A percentile compares a stretch with the other conserved stretches of the same genome.
phyloP scores from a whole-genome alignment of 2,329 filamentous ascomycete genomes.

The Onygena corvina region DNA sequence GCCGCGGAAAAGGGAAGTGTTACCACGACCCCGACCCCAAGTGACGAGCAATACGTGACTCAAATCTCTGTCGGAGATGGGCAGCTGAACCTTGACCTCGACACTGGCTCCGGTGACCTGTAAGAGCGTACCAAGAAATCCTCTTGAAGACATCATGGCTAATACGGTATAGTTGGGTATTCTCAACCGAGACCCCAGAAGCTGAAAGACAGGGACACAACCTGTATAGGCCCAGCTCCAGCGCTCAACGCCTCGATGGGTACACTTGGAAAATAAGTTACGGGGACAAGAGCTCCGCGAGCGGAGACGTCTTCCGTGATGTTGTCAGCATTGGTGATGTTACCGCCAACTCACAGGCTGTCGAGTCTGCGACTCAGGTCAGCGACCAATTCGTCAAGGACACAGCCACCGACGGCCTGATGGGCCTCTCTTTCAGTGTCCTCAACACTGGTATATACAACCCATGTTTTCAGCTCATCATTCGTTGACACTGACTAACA shows the following conservation, averaged over 20 bases:
- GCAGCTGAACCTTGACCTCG: constrained; percentile 54
- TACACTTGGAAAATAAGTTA: constrained; percentile 51
- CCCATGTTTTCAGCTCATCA: not conserved
- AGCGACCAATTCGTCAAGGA: constrained; percentile 44
- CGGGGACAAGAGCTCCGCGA: constrained; percentile 52
- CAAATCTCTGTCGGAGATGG: constrained; percentile 54
- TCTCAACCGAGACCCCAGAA: constrained; percentile 43
- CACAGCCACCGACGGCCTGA: constrained; percentile 45
- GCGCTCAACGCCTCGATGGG: constrained; percentile 37
- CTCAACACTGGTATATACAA: constrained; percentile 41
- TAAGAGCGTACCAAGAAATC: constrained; percentile 28
- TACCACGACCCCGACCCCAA: constrained; percentile 35
- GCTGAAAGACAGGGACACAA: constrained; percentile 40
- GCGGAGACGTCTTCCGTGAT: constrained; percentile 54
- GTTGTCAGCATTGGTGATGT: constrained; percentile 51
- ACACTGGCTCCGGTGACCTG: constrained; percentile 59
- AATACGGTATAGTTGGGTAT: constrained; percentile 48
- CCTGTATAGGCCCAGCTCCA: constrained; percentile 45
- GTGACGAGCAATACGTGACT: constrained; percentile 48
- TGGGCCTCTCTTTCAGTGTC: constrained; percentile 48
- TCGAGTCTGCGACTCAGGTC: constrained; percentile 52
- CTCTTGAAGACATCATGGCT: not conserved
- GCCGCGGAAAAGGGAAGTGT: constrained; percentile 9
- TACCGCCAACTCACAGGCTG: constrained; percentile 48
- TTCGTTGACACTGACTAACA: not conserved